phyloP scores from a whole-genome alignment of 1,284 basidiomycete genomes.

The Porogramme epimiltina region DNA sequence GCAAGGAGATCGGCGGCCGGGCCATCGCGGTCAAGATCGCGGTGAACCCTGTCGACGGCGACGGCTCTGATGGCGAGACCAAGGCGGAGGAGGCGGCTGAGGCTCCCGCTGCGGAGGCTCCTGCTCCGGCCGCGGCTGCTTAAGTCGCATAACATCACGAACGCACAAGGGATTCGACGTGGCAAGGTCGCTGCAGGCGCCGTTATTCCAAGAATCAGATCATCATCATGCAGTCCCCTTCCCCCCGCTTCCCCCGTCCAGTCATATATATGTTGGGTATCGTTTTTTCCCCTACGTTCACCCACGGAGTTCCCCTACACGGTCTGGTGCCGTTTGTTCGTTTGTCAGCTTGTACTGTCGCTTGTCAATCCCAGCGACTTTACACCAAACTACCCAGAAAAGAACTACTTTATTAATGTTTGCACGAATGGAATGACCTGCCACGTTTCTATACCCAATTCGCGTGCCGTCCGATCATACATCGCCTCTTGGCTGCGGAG shows the following conservation, averaged over 20 bases:
- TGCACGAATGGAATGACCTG: slow-evolving; percentile 22
- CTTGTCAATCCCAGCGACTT: slow-evolving; percentile 37
- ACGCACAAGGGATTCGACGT: slow-evolving; percentile 11
- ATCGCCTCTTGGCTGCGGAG: no score
- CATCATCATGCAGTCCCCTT: slow-evolving; percentile 13
- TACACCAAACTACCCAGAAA: slow-evolving; percentile 10
- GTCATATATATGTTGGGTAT: slow-evolving; percentile 20
- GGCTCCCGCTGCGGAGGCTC: slow-evolving; percentile 29
- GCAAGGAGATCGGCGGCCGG: slow-evolving; percentile 81
- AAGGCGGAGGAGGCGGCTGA: slow-evolving; percentile 37
- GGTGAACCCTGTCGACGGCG: slow-evolving; percentile 57
- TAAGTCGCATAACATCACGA: slow-evolving; percentile 4
- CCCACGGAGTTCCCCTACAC: slow-evolving; percentile 21
- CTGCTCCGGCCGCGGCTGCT: slow-evolving; percentile 13
- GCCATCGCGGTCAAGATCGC: slow-evolving; percentile 88
- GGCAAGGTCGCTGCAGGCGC: slow-evolving; percentile 11
- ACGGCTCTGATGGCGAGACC: slow-evolving; percentile 39
- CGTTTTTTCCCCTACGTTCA: slow-evolving; percentile 20
- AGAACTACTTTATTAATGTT: slow-evolving; percentile 16
- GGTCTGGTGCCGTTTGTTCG: slow-evolving; percentile 55
- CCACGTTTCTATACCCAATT: no score
- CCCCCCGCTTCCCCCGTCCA: slow-evolving; percentile 16
- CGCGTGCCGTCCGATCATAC: no score
- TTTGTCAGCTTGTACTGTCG: slow-evolving; percentile 40
- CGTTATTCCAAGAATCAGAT: slow-evolving; percentile 12